A percentile compares a stretch with the other conserved stretches of the same genome.
These are phyloP conservation scores for Taiwanofungus camphoratus DNA, from an alignment of 1,284 basidiomycete genomes.

Conservation along the genomic window DNA sequence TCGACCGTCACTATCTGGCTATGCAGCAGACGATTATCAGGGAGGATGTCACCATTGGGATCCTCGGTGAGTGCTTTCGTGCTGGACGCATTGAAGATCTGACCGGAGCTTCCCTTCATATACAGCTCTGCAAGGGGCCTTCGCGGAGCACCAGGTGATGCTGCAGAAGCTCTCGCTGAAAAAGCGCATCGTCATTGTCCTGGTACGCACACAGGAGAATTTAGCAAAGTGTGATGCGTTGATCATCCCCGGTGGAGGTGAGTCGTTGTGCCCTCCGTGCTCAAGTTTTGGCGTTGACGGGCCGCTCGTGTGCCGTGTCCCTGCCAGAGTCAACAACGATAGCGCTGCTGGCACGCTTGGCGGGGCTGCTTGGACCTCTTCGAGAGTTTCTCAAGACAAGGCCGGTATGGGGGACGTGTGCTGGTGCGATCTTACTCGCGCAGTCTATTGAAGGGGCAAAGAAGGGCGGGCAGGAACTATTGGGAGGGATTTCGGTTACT, in stretches of 20 bases:
- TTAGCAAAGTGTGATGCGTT: conserved; percentile 77
- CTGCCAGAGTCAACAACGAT: conserved; percentile 87
- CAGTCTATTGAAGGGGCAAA: conserved; percentile 73
- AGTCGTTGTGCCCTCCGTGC: conserved; percentile 12
- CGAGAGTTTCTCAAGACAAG: conserved; percentile 62
- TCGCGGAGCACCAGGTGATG: conserved; percentile 79
- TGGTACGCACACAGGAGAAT: conserved; percentile 76
- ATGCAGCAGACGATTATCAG: conserved; percentile 13
- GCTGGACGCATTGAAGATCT: neutral
- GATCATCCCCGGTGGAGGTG: conserved; percentile 88
- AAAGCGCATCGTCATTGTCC: conserved; percentile 43
- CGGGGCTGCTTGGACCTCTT: conserved; percentile 78
- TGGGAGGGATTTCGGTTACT: conserved; percentile 78
- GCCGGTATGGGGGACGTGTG: conserved; percentile 95
- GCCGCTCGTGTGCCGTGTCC: conserved; percentile 2
- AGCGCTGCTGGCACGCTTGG: conserved; percentile 74
- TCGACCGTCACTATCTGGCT: neutral
- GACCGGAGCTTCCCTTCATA: neutral
- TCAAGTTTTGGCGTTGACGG: neutral
- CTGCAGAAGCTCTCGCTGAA: conserved; percentile 52
- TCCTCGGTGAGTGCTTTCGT: conserved; percentile 27
- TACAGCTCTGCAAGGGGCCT: conserved; percentile 89
- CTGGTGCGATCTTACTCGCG: conserved; percentile 90
- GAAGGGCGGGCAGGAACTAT: conserved; percentile 82
- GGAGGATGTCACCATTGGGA: conserved; percentile 28